phyloP scores from a whole-genome alignment of 257 asterid species.

The Solanum medicagineum region DNA sequence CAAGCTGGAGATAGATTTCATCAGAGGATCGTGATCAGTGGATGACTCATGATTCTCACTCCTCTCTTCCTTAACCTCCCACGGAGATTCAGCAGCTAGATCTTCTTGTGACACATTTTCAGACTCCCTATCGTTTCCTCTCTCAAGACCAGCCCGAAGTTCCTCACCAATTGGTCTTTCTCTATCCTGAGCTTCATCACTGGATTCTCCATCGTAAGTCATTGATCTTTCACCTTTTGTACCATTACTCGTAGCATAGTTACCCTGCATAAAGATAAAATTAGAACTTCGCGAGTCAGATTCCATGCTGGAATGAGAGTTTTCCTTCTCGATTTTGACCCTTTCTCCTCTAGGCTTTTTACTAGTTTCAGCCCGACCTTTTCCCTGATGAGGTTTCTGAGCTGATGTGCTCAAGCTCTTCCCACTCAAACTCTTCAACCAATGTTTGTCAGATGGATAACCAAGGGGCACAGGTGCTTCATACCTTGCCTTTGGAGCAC shows the following conservation, averaged over 20 bases:
- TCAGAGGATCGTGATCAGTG: conserved; percentile 32
- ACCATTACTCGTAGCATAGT: conserved; percentile 35
- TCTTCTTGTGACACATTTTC: conserved; percentile 31
- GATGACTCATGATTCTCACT: conserved; percentile 31
- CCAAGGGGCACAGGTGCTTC: conserved; percentile 19
- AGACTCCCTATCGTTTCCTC: conserved; percentile 26
- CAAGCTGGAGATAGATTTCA: conserved; percentile 33
- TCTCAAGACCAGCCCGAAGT: conserved; percentile 21
- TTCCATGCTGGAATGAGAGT: conserved; percentile 90
- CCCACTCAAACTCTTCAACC: conserved; percentile 29
- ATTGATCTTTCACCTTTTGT: conserved; percentile 25
- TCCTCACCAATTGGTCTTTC: conserved; percentile 25
- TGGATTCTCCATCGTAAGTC: conserved; percentile 38
- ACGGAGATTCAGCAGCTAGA: conserved; percentile 39
- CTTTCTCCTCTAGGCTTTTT: conserved; percentile 53
- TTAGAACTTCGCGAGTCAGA: conserved; percentile 77
- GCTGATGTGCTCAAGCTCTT: conserved; percentile 24
- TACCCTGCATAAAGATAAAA: conserved; percentile 68
- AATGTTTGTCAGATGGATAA: conserved; percentile 23
- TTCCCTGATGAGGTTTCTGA: conserved; percentile 31
- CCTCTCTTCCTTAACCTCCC: conserved; percentile 35
- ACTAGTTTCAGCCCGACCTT: conserved; percentile 21
- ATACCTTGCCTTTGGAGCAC: conserved; percentile 25
- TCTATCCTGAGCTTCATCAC: conserved; percentile 39
- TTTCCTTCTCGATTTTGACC: conserved; percentile 81